Evolutionary conservation across 2,329 filamentous ascomycete species (phyloP), one percentile per base, ranked within the genome.

Genomic region (Colletotrichum paranaense): DNA sequence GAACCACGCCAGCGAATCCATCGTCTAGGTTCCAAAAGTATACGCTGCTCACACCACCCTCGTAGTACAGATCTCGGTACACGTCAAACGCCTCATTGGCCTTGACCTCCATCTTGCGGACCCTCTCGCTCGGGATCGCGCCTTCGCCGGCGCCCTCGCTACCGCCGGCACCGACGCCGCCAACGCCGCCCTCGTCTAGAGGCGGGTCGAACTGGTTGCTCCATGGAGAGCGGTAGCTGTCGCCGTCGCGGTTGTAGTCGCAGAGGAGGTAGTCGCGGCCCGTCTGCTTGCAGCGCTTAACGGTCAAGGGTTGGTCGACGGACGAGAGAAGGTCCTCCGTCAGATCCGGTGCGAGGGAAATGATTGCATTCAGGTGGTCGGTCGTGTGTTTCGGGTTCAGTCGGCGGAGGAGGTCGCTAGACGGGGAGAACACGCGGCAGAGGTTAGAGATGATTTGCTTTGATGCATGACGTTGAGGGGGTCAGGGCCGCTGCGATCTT

Each of bases 21-120:
- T 99, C 97, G 79, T 99, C 97, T 82, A 98, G 86, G 81, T 98
- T 97, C 97, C 97, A 99, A 75, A 99, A 94, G 84, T 99, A 99
- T 52, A 98, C 97, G 80, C 94, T 97, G 78, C 94, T 97, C 74
- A 98, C 94, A 32, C 97, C 96, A 4, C 97, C 97, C 86, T 98
- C 97, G 81, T 98, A 97, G 86, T 98, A 99, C 84, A 99, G 86
- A 83, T 98, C 96, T 75, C 97, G 88, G 85, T 99, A 99, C 67
- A 98, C 92, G 84, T 99, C 97, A 85, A 99, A 98, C 6, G 95
- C 96, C 84, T 97, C 95, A 81, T 98, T 98, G 67, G 97, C 95
- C 80, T 92, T 92, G 81, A 98, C 85, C 87, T 99, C 97, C 91
- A 98, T 96, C 86, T 94, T 94, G 78, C 97, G 89, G 78, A 98